phyloP scores from a whole-genome alignment of 768 basidiomycete species.

The Leccinum pellstonianum region DNA sequence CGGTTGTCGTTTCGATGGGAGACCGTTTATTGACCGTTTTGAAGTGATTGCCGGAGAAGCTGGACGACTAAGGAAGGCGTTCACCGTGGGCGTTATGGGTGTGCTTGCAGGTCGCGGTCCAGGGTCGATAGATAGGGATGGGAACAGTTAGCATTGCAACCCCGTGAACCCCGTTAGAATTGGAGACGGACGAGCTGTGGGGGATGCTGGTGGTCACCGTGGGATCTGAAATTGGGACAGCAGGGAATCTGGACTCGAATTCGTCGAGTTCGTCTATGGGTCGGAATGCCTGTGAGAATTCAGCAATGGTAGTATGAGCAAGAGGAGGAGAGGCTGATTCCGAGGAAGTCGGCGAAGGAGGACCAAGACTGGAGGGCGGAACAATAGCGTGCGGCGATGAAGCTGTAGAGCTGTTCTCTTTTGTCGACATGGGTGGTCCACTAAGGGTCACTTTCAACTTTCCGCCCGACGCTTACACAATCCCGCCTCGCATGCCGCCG shows the following conservation, averaged over 20 bases:
- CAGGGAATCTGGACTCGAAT: conserved; percentile 46
- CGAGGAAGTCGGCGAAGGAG: conserved; percentile 73
- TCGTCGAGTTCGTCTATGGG: conserved; percentile 76
- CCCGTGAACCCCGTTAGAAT: conserved; percentile 32
- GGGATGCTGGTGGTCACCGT: conserved; percentile 33
- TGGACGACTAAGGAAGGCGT: conserved; percentile 60
- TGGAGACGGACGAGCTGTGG: conserved; percentile 22
- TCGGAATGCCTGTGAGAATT: conserved; percentile 68
- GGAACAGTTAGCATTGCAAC: conserved; percentile 36
- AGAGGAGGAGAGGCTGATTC: conserved; percentile 60
- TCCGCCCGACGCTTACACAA: no score
- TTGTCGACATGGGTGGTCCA: no score
- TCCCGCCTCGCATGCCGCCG: no score
- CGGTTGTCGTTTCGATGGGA: conserved; percentile 24
- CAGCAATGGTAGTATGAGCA: conserved; percentile 43
- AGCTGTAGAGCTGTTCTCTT: conserved; percentile 26
- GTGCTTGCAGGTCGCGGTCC: conserved; percentile 67
- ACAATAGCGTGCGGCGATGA: conserved; percentile 66
- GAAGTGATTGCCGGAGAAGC: conserved; percentile 51
- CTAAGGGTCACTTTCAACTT: no score
- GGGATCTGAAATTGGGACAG: conserved; percentile 43
- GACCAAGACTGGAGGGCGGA: conserved; percentile 67
- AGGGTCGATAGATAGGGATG: conserved; percentile 45
- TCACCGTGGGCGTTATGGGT: conserved; percentile 57
- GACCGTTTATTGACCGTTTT: conserved; percentile 42